Conservation (phyloP, 1,284 basidiomycete genomes). For the Cutaneotrichosporon mucoides region DNA sequence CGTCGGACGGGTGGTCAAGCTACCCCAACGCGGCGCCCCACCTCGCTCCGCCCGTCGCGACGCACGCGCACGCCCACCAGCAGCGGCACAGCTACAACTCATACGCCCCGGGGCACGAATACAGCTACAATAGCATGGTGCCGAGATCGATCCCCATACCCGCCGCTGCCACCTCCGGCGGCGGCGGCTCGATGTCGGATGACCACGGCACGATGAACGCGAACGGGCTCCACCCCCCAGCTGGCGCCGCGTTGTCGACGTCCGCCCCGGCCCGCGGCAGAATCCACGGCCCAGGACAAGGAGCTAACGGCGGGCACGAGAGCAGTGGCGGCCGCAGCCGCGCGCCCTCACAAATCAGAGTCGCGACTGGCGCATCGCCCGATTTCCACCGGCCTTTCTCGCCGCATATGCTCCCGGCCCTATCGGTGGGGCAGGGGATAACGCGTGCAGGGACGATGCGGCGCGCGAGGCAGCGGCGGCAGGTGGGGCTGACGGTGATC, state of each 20-base stretch:
- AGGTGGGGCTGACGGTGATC: conserved; percentile 33
- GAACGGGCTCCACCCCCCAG: too few relatives aligned
- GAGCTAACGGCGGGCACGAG: too few relatives aligned
- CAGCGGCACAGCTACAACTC: background rate
- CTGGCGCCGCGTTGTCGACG: too few relatives aligned
- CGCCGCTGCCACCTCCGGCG: background rate
- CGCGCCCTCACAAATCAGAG: conserved; percentile 8
- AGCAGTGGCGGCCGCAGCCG: background rate
- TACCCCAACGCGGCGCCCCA: too few relatives aligned
- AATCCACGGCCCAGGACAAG: too few relatives aligned
- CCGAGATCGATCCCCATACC: background rate
- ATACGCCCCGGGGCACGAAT: background rate
- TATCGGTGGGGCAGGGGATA: too few relatives aligned
- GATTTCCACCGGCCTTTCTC: conserved; percentile 41
- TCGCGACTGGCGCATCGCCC: conserved; percentile 6
- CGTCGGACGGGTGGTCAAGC: background rate
- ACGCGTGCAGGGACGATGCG: conserved; percentile 4
- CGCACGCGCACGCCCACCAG: too few relatives aligned
- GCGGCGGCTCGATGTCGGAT: background rate
- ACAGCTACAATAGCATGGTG: background rate
- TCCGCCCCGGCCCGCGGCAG: too few relatives aligned
- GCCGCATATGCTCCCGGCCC: too few relatives aligned
- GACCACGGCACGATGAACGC: background rate
- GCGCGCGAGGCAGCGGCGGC: conserved; percentile 13
- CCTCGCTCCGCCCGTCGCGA: too few relatives aligned